These are phyloP conservation scores for Patellaria atrata DNA, from an alignment of 495 filamentous ascomycete genomes.

Conservation along the genomic window DNA sequence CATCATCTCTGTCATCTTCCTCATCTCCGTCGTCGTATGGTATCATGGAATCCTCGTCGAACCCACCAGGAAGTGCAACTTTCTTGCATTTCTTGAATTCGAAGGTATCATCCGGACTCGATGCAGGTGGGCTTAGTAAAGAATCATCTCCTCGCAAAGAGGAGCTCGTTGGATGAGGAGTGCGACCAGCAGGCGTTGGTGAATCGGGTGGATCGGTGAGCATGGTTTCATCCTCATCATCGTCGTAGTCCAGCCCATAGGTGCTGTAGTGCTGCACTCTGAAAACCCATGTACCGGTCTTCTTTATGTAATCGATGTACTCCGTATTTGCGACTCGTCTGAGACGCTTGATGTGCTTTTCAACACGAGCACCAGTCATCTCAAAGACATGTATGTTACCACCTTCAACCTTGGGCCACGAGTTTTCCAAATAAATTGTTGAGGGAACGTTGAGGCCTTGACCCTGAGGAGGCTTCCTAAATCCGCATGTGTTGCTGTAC, in stretches of 20 bases:
- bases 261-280: slow-evolving; percentile 88
- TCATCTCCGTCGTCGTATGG: slow-evolving; percentile 35
- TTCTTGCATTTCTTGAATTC: slow-evolving; percentile 52
- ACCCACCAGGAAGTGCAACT: slow-evolving; percentile 61
- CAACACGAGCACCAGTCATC: slow-evolving; percentile 35
- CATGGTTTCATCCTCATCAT: slow-evolving; percentile 50
- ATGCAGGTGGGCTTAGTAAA: slow-evolving; percentile 30
- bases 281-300: slow-evolving; percentile 80
- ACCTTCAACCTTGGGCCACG: slow-evolving; percentile 66
- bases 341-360: slow-evolving; percentile 72
- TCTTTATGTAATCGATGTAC: slow-evolving; percentile 61
- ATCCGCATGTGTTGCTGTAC: slow-evolving; percentile 45
- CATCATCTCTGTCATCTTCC: slow-evolving; percentile 24
- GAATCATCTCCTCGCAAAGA: slow-evolving; percentile 15
- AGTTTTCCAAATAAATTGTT: slow-evolving; percentile 69
- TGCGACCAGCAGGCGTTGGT: slow-evolving; percentile 37
- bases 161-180: slow-evolving; percentile 22
- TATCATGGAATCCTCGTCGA: slow-evolving; percentile 44
- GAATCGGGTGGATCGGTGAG: slow-evolving; percentile 46
- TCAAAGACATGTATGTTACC: slow-evolving; percentile 38
- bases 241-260: slow-evolving; percentile 81
- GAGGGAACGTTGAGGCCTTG: slow-evolving; percentile 86
- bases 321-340: slow-evolving; percentile 61
- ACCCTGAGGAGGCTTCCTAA: slow-evolving; percentile 64
- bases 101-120: slow-evolving; percentile 62